Evolutionary conservation across 2,329 filamentous ascomycete genomes (phyloP).

Genomic region (Myriosclerotinia curreyana): DNA sequence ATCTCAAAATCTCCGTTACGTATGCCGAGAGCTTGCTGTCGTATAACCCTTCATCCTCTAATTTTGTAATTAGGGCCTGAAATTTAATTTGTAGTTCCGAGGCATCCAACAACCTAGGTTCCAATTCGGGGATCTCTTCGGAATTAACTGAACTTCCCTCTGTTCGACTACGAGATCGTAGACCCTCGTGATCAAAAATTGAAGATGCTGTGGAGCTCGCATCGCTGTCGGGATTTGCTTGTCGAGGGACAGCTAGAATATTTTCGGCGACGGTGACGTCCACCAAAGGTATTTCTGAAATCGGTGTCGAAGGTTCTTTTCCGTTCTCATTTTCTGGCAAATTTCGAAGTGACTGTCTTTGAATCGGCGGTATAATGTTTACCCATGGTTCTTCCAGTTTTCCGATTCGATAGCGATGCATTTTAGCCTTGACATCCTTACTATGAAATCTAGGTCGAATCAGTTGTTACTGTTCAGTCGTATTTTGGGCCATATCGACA

Average conservation of each 20-base stretch:
- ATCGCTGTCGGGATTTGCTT: conserved; percentile 7
- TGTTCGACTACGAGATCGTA: neutral
- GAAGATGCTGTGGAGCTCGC: conserved; percentile 11
- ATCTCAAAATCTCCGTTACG: conserved; percentile 69
- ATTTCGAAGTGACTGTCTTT: conserved; percentile 42
- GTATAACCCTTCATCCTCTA: conserved; percentile 67
- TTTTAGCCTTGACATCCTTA: conserved; percentile 66
- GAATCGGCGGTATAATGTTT: conserved; percentile 88
- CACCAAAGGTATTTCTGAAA: conserved; percentile 2
- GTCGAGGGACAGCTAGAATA: conserved; percentile 54
- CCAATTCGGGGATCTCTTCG: conserved; percentile 31
- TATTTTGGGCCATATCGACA: neutral
- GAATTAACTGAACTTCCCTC: conserved; percentile 41
- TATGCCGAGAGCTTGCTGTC: conserved; percentile 82
- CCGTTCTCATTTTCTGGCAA: neutral
- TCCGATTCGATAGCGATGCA: conserved; percentile 80
- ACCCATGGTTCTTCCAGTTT: conserved; percentile 75
- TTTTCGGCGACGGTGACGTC: conserved; percentile 55
- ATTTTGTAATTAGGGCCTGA: conserved; percentile 7
- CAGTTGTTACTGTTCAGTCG: neutral
- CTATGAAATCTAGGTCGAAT: conserved; percentile 69
- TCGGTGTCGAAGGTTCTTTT: conserved; percentile 10
- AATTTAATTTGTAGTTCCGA: conserved; percentile 5
- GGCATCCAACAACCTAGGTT: conserved; percentile 4
- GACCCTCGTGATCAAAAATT: neutral